Evolutionary conservation across 331 rosid genomes (phyloP), one percentile per base, ranked within the genome.

Genomic region (Cydonia oblonga): DNA sequence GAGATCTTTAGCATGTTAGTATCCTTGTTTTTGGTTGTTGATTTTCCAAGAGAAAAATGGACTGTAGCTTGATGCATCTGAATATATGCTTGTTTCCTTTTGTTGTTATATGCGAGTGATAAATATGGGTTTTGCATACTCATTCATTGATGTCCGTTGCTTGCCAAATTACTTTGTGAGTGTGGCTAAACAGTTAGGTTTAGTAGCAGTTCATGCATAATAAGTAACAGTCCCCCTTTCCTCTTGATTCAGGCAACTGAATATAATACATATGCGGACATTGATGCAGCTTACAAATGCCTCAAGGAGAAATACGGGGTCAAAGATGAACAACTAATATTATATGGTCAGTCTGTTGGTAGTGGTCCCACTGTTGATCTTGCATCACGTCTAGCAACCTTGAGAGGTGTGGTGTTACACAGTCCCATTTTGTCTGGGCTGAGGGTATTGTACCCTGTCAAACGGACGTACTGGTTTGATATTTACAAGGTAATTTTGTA

Each of bases 291-390:
- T 63, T 90, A 93, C 76, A 89, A 87, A 78, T 90, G 93, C 86
- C 90, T 90, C 61, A 90, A 90, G 81, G 98, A 93, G 80, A 82
- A 89, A 75, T 93, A 85, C 7, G 96, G 89, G 65, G 92, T 93
- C 65, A 87, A 84, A 75, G 93, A 93, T 71, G 96, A 93, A 35
- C 92, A 90, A 57, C 81, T 93, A 72, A 90, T 93, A 82, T 81
- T 90, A 72, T 90, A 93, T 75, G 98, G 98, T 68, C 98, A 90
- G 69, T 93, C 97, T 68, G 97, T 93, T 79, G 97, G 98, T 60
- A 90, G 97, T 66, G 98, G 98, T 26, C 97, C 97, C 38, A 93
- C 97, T 8, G 87, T 93, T 78, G 97, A 93, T 79, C 96, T 93
- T 59, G 90, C 97, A 74, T 87, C 98, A 53, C 87, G 88, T 62